Evolutionary conservation across 2,329 filamentous ascomycete species (phyloP).

Genomic region (Cucurbitaria berberidis): DNA sequence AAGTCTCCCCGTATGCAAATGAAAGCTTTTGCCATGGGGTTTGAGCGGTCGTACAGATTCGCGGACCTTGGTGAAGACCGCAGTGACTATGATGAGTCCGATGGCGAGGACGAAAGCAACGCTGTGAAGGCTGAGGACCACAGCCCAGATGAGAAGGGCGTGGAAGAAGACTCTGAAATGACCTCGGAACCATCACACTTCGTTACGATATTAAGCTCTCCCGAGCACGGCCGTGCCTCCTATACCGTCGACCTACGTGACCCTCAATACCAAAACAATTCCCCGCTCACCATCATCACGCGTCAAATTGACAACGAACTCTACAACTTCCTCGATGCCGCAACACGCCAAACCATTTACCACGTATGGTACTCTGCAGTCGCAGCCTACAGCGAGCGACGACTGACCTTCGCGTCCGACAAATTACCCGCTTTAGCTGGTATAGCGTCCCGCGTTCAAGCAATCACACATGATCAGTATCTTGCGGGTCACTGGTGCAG

Average conservation of each 20-base stretch:
- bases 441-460: slow-evolving; percentile 2
- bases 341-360: background rate
- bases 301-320: background rate
- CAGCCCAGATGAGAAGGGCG: background rate
- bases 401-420: background rate
- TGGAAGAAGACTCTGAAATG: background rate
- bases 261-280: background rate
- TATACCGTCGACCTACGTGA: background rate
- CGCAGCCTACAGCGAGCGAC: background rate
- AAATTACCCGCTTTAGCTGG: slow-evolving; percentile 8
- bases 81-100: background rate
- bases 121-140: background rate
- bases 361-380: slow-evolving; percentile 1
- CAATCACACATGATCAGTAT: slow-evolving; percentile 3
- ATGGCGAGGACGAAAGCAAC: background rate
- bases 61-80: background rate
- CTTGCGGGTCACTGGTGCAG: slow-evolving; percentile 3
- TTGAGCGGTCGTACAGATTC: background rate
- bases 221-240: background rate
- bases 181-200: background rate
- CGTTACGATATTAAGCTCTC: background rate
- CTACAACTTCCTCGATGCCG: background rate
- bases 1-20: background rate
- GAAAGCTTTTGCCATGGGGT: background rate
- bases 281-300: background rate